These are phyloP conservation scores for Maudiozyma serrabonitensis DNA, from an alignment of 805 yeast species.

Conservation along the genomic window DNA sequence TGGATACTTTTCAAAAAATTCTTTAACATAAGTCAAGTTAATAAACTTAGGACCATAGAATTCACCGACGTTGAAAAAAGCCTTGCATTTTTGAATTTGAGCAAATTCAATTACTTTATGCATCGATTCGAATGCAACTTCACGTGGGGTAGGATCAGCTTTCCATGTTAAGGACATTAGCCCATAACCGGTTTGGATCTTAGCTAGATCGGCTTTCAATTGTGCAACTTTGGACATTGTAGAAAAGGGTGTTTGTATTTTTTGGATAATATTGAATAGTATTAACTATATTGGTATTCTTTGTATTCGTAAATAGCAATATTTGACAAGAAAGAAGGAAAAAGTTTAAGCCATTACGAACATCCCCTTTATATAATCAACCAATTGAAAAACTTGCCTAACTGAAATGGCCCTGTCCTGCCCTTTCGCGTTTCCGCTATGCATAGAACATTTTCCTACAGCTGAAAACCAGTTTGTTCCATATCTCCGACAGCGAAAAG, in stretches of 20 bases:
- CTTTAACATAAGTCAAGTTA: constrained; percentile 48
- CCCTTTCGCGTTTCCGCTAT: no score
- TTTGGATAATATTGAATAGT: no score
- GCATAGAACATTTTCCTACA: no score
- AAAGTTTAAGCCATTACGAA: no score
- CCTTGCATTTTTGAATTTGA: constrained; percentile 28
- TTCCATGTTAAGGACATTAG: constrained; percentile 76
- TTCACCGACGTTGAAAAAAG: constrained; percentile 64
- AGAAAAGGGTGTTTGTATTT: not conserved
- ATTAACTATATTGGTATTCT: no score
- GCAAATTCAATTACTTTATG: constrained; percentile 39
- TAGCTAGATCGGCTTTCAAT: constrained; percentile 12
- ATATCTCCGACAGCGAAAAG: no score
- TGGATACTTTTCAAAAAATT: constrained; percentile 50
- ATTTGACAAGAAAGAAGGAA: no score
- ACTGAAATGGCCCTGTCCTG: no score
- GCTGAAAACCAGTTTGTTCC: no score
- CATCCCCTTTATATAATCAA: not conserved
- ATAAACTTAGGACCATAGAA: constrained; percentile 53
- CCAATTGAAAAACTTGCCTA: no score
- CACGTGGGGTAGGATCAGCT: constrained; percentile 44
- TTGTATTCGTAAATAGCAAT: no score
- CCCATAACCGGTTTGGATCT: constrained; percentile 49
- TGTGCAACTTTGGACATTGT: constrained; percentile 16
- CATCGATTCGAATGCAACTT: constrained; percentile 44